Conservation (phyloP, 1,284 basidiomycete species). For the Ustilago loliicola region DNA sequence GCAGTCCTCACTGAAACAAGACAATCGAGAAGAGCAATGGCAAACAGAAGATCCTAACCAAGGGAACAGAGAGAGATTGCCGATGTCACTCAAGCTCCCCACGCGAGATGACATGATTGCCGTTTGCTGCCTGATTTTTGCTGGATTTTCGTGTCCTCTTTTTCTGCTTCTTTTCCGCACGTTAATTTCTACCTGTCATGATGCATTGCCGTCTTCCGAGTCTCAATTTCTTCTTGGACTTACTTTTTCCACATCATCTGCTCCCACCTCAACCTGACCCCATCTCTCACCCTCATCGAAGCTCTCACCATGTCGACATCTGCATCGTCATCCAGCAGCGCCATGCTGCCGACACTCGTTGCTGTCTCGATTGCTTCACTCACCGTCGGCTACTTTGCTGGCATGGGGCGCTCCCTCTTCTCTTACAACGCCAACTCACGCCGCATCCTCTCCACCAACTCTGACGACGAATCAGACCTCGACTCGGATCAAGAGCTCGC, state of each 20-base stretch:
- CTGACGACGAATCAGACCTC: conserved; percentile 39
- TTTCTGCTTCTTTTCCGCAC: neutral
- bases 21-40: no score
- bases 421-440: conserved; percentile 51
- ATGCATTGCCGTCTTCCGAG: conserved; percentile 4
- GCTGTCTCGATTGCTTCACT: conserved; percentile 56
- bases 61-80: conserved; percentile 7
- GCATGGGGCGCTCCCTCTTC: conserved; percentile 57
- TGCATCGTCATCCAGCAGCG: conserved; percentile 12
- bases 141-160: neutral
- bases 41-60: no score
- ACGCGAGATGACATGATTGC: conserved; percentile 4
- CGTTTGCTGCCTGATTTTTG: conserved; percentile 1
- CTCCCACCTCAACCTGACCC: neutral
- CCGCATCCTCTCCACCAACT: conserved; percentile 18
- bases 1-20: no score
- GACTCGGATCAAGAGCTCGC: conserved; percentile 38
- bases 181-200: neutral
- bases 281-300: neutral
- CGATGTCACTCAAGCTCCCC: conserved; percentile 2
- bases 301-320: conserved; percentile 26
- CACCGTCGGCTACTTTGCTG: conserved; percentile 61
- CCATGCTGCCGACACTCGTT: conserved; percentile 39
- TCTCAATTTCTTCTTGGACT: conserved; percentile 9
- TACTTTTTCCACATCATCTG: neutral